These are phyloP conservation scores for Mycena polygramma DNA, from an alignment of 768 basidiomycete species.

Conservation along the genomic window DNA sequence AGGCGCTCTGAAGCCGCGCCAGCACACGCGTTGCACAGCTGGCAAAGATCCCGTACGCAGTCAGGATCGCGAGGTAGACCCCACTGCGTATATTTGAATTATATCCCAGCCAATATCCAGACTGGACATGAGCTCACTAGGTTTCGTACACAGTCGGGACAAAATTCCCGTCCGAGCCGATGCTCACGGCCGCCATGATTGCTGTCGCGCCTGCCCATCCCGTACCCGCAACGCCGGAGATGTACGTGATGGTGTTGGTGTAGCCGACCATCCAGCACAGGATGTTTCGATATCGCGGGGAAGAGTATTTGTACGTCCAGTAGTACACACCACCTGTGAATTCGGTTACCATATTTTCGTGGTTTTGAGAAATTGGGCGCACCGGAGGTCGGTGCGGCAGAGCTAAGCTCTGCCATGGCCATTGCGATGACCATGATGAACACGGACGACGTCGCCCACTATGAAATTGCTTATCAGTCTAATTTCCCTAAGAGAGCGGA, in stretches of 20 bases:
- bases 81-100: slow-evolving; percentile 61
- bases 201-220: slow-evolving; percentile 78
- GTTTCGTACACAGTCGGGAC: slow-evolving; percentile 56
- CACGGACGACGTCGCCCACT: background rate
- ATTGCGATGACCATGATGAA: slow-evolving; percentile 6
- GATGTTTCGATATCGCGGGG: slow-evolving; percentile 58
- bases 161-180: slow-evolving; percentile 61
- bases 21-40: too few relatives aligned
- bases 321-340: slow-evolving; percentile 57
- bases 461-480: too few relatives aligned
- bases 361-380: too few relatives aligned
- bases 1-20: too few relatives aligned
- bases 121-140: slow-evolving; percentile 50
- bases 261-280: slow-evolving; percentile 70
- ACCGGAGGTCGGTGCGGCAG: too few relatives aligned
- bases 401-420: slow-evolving; percentile 9
- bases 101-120: too few relatives aligned
- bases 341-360: too few relatives aligned
- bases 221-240: slow-evolving; percentile 66
- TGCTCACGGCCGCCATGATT: slow-evolving; percentile 73
- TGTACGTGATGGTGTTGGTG: slow-evolving; percentile 60
- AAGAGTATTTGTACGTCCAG: slow-evolving; percentile 63
- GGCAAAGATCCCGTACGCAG: slow-evolving; percentile 73
- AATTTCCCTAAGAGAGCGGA: too few relatives aligned
- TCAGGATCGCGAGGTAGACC: slow-evolving; percentile 70